Conservation (phyloP, 1,284 basidiomycete genomes). For the Marasmius tenuissimus region DNA sequence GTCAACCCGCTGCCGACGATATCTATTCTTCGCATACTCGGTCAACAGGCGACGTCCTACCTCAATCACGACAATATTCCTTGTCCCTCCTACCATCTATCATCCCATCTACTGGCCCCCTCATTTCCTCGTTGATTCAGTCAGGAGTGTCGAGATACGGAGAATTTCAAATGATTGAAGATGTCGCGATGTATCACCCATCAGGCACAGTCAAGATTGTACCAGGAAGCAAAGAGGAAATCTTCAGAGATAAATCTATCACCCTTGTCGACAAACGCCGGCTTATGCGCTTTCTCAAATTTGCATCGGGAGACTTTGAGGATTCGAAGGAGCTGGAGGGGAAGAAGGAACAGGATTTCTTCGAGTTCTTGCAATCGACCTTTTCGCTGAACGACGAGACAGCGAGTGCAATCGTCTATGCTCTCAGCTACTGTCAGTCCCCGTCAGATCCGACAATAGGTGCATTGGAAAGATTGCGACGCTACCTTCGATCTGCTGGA, state of each 20-base stretch:
- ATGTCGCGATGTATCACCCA: conserved; percentile 60
- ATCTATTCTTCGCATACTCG: conserved; percentile 42
- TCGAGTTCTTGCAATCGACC: conserved; percentile 56
- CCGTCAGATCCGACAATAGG: conserved; percentile 62
- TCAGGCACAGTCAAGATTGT: conserved; percentile 59
- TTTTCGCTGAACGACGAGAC: conserved; percentile 67
- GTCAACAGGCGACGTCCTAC: conserved; percentile 38
- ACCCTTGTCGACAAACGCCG: conserved; percentile 85
- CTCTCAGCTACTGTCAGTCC: conserved; percentile 67
- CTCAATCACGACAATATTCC: conserved; percentile 77
- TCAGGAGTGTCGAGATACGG: conserved; percentile 92
- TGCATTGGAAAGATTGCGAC: conserved; percentile 65
- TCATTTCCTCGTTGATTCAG: conserved; percentile 78
- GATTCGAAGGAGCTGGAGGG: conserved; percentile 58
- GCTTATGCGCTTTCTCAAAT: conserved; percentile 91
- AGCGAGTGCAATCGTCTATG: conserved; percentile 64
- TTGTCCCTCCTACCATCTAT: conserved; percentile 84
- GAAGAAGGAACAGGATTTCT: conserved; percentile 55
- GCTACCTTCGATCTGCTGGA: conserved; percentile 80
- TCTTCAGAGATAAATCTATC: conserved; percentile 86
- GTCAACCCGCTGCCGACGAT: conserved; percentile 9
- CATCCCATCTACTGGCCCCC: conserved; percentile 77
- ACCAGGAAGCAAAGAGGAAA: conserved; percentile 89
- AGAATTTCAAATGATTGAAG: conserved; percentile 86
- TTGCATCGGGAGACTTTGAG: conserved; percentile 77